Percentiles rank a stretch among this genome's conserved stretches.
Conservation (phyloP, 306 rosid genomes). For the Fragaria vesca region DNA sequence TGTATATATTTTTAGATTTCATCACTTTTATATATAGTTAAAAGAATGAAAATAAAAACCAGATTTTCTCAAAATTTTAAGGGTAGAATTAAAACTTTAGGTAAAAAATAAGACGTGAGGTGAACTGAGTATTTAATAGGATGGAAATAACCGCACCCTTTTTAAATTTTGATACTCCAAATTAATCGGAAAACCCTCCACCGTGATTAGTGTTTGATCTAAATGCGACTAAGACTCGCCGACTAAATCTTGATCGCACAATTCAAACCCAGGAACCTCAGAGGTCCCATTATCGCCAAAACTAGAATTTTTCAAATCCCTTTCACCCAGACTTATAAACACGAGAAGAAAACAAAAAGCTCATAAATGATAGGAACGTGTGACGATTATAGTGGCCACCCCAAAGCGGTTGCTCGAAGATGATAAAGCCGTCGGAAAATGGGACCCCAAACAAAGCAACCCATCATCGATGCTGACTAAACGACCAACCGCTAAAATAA, state of each 20-base stretch:
- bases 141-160: too few species aligned
- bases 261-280: neutral
- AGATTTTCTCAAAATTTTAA: too few species aligned
- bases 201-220: neutral
- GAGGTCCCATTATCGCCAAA: neutral
- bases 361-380: neutral
- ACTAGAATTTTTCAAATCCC: neutral
- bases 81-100: too few species aligned
- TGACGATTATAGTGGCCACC: neutral
- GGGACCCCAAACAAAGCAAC: slow-evolving; percentile 34
- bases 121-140: too few species aligned
- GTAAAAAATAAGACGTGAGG: too few species aligned
- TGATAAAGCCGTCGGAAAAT: slow-evolving; percentile 21
- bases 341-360: neutral
- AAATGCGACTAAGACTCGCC: neutral
- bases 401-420: neutral
- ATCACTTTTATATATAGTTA: too few species aligned
- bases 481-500: slow-evolving; percentile 47
- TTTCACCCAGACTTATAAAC: neutral
- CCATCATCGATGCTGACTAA: slow-evolving; percentile 24
- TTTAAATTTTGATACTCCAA: neutral
- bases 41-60: too few species aligned
- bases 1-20: too few species aligned
- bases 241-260: neutral
- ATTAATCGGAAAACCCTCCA: too few species aligned